Evolutionary conservation across 2,329 filamentous ascomycete genomes (phyloP), one percentile per base, ranked within the genome.

Genomic region (Ophiostoma tasmaniense): DNA sequence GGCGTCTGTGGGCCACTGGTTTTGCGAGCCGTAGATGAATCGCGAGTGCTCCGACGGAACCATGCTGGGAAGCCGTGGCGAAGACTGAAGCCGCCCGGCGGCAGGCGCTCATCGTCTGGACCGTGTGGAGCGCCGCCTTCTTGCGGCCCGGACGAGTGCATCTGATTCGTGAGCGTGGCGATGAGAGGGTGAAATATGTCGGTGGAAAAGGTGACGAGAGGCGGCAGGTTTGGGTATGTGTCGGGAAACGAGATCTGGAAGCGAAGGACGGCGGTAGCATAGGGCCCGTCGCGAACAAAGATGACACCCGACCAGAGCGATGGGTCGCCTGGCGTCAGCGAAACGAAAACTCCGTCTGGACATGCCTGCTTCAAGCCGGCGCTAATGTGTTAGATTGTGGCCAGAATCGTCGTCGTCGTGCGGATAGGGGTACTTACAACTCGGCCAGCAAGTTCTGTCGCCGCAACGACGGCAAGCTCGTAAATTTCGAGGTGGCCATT

Each of bases 181-280:
- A 98, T 89, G 59, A 99, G 84, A 22, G 94, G 94, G 77, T 99
- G 94, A 78, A 98, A 99, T 73, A 98, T 90, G 77, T 98, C 94
- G 73, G 92, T 96, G 64, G 88, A 86, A 78, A 99, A 97, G 68
- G 90, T 94, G 73, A 99, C 87, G 22, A 93, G 83, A 11, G 95
- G 95, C 66, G 94, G 91, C 25, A 91, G 80, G 67, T 84, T 80
- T 14, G 94, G 94, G 77, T 96, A 97, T 52, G 85, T 84, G 71
- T 90, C 83, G 45, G 93, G 91, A 75, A 98, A 98, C 30, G 89
- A 89, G 73, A 98, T 90, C 73, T 95, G 89, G 79, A 98, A 96
- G 75, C 93, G 90, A 72, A 98, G 85, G 74, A 97, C 86, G 64
- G 93, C 91, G 70, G 91, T 89, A 25, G 91, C 85, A 80, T 97